A percentile compares a stretch with the other conserved stretches of the same genome.
These are phyloP conservation scores for Phyllosticta ampelicida DNA, from an alignment of 2,329 filamentous ascomycete species.

Conservation along the genomic window DNA sequence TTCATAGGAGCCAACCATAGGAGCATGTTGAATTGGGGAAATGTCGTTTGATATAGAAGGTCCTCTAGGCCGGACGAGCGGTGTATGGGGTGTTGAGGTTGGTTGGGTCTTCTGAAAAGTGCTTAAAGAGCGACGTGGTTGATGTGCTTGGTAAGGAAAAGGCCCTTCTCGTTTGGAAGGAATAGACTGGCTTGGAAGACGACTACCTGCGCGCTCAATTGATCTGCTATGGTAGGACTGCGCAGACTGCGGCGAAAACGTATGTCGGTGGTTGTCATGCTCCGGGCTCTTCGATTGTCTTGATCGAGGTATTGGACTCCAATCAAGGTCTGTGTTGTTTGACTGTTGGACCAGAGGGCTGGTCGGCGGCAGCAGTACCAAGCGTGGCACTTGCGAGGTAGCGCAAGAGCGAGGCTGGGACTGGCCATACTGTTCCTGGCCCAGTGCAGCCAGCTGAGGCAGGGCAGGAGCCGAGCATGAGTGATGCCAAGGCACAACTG, in stretches of 20 bases:
- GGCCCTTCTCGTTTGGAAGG: slow-evolving; percentile 48
- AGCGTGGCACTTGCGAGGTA: slow-evolving; percentile 56
- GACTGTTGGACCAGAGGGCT: slow-evolving; percentile 85
- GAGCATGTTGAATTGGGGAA: slow-evolving; percentile 75
- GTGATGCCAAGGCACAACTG: slow-evolving; percentile 47
- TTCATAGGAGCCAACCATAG: slow-evolving; percentile 96
- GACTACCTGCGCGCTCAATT: slow-evolving; percentile 13
- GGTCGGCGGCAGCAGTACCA: slow-evolving; percentile 77
- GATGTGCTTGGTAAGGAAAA: slow-evolving; percentile 64
- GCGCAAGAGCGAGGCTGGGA: slow-evolving; percentile 32
- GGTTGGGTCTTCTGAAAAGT: slow-evolving; percentile 38
- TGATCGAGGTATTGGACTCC: slow-evolving; percentile 37
- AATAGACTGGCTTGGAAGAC: slow-evolving; percentile 14
- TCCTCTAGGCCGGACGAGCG: slow-evolving; percentile 44
- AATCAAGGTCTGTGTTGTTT: slow-evolving; percentile 68
- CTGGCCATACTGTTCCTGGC: slow-evolving; percentile 13
- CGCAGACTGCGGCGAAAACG: slow-evolving; percentile 54
- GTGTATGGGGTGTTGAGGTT: slow-evolving; percentile 33
- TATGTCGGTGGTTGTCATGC: slow-evolving; percentile 54
- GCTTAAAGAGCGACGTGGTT: slow-evolving; percentile 64
- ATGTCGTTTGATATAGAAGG: slow-evolving; percentile 59
- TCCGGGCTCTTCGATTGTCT: slow-evolving; percentile 35
- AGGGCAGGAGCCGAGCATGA: slow-evolving; percentile 33
- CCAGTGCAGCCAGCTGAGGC: slow-evolving; percentile 5
- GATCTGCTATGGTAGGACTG: slow-evolving; percentile 36